phyloP scores from a whole-genome alignment of 257 asterid species.

The Schizonepeta tenuifolia region DNA sequence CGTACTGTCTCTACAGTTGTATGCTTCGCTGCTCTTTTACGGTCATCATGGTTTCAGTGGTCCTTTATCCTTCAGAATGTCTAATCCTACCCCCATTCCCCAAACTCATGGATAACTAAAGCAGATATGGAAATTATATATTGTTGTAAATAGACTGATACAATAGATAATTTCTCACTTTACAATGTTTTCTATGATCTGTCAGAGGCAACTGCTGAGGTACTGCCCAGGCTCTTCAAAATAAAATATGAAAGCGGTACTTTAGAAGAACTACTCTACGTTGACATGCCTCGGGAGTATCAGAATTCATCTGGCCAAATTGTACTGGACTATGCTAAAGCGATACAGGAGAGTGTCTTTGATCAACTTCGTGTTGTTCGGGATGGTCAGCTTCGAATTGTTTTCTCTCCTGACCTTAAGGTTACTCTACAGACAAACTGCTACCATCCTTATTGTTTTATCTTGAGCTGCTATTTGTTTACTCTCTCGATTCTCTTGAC shows the following conservation, averaged over 20 bases:
- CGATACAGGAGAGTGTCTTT: slow-evolving; percentile 94
- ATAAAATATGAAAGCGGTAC: slow-evolving; percentile 94
- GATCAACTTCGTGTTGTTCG: slow-evolving; percentile 98
- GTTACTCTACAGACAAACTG: slow-evolving; percentile 38
- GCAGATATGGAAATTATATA: background rate
- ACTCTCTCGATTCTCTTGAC: slow-evolving; percentile 7
- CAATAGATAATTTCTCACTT: slow-evolving; percentile 22
- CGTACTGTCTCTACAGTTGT: background rate
- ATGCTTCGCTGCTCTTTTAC: background rate
- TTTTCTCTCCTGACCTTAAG: slow-evolving; percentile 92
- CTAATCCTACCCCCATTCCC: slow-evolving; percentile 1
- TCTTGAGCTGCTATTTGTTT: slow-evolving; percentile 25
- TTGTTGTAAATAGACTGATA: background rate
- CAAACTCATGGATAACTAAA: slow-evolving; percentile 14
- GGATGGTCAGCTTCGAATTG: slow-evolving; percentile 97
- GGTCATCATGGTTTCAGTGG: slow-evolving; percentile 9
- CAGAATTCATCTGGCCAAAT: slow-evolving; percentile 88
- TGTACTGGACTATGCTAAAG: slow-evolving; percentile 92
- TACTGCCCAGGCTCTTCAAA: slow-evolving; percentile 87
- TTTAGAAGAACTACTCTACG: slow-evolving; percentile 87
- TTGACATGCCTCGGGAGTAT: slow-evolving; percentile 94
- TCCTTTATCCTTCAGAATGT: slow-evolving; percentile 15
- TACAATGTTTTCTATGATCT: slow-evolving; percentile 30
- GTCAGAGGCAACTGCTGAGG: slow-evolving; percentile 93
- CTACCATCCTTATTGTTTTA: slow-evolving; percentile 26